Evolutionary conservation across 179 eudicot species (phyloP), one percentile per base, ranked within the genome.

Genomic region (Silene vulgaris): DNA sequence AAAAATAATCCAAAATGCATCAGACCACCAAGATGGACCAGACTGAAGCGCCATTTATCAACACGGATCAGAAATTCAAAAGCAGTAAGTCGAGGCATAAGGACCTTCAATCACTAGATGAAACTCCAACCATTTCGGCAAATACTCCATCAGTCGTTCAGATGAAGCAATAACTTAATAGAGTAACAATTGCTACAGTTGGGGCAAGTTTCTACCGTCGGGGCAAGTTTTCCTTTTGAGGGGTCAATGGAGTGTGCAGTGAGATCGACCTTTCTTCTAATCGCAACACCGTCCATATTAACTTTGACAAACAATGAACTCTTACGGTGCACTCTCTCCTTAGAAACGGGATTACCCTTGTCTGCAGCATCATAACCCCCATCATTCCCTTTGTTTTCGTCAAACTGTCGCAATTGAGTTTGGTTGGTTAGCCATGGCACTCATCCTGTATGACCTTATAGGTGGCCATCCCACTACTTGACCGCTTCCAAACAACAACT

Each of bases 391-490:
- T 86, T 80, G 74, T 45, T 81, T 81, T 87, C 83, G 65, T 78
- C 85, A 30, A 56, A 76, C 29, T 81, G 54, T 1, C 86, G 80
- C 26, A 23, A 23, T 82, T 32, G 84, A 80, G 79, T 90, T 92
- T 8, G 89, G 77, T 72, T 95, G 96, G 84, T 80, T 89, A 13
- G 76, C 83, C 86, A 95, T 62, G 84, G 82, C 89, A 83, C 86
- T 89, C 85, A 95, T 89, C 84, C 99, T 88, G 79, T 88, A 86
- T 74, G 97, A 83, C 80, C 90, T 84, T 79, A 95, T 78, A 32
- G 99, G 99, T 62, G 99, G 99, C 97, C 99, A 92, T 83, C 97
- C 99, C 71, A 95, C 99, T 65, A 87, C 97, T 85, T 93, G 98
- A 79, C 91, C 86, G 89, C 89, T 86, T 75, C 48, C 26, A 23